Evolutionary conservation across 2,329 filamentous ascomycete species (phyloP).

Genomic region (Trichophyton verrucosum): DNA sequence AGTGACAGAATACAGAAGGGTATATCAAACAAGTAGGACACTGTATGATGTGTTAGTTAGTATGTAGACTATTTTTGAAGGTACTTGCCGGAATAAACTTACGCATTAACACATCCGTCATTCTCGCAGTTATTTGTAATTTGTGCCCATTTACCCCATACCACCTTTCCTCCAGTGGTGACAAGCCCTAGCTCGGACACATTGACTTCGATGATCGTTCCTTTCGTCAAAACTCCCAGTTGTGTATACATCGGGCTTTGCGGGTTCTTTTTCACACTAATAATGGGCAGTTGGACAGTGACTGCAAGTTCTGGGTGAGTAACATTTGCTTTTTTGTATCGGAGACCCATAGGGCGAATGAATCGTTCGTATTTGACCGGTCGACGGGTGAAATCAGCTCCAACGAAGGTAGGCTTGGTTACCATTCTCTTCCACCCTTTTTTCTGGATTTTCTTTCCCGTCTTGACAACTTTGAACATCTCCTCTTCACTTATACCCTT

Average conservation of each 20-base stretch:
- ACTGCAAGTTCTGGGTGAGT: conserved; percentile 69
- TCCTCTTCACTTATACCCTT: conserved; percentile 89
- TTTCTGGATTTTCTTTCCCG: conserved; percentile 85
- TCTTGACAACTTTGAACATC: conserved; percentile 95
- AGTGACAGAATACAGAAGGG: neutral
- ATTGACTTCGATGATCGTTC: conserved; percentile 80
- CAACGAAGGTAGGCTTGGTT: conserved; percentile 80
- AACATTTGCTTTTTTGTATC: conserved; percentile 67
- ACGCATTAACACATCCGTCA: conserved; percentile 50
- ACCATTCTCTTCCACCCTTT: conserved; percentile 58
- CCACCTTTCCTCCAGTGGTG: conserved; percentile 82
- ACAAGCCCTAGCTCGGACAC: conserved; percentile 83
- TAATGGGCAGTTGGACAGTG: conserved; percentile 75
- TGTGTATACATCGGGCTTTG: conserved; percentile 87
- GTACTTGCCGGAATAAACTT: conserved; percentile 16
- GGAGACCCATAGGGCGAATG: conserved; percentile 59
- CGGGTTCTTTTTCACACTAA: conserved; percentile 71
- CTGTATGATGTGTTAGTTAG: conserved; percentile 4
- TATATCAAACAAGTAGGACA: conserved; percentile 15
- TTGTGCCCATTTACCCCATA: conserved; percentile 79
- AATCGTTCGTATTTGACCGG: conserved; percentile 68
- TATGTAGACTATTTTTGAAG: neutral
- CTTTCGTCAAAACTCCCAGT: conserved; percentile 76
- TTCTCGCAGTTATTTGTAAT: conserved; percentile 45
- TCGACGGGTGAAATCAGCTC: conserved; percentile 73